Evolutionary conservation across 2,329 filamentous ascomycete genomes (phyloP).

Genomic region (Pseudogymnoascus sp.): DNA sequence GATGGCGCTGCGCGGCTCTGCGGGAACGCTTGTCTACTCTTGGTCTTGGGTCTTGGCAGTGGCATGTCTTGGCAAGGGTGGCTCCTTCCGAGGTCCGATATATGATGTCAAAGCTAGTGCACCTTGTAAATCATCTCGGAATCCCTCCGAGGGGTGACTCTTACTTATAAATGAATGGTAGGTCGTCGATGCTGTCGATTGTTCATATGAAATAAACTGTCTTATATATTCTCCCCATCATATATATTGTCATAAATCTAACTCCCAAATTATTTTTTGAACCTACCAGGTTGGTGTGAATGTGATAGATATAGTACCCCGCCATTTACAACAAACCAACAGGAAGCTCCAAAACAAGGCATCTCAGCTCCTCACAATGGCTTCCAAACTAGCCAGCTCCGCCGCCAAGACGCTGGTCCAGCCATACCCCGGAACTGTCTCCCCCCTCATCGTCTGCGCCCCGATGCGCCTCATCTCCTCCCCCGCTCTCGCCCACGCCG

Average conservation of each 20-base stretch:
- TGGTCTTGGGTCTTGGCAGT: background rate
- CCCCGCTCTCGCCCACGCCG: constrained; percentile 47
- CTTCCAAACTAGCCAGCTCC: background rate
- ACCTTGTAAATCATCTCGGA: background rate
- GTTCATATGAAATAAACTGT: background rate
- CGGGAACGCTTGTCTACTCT: constrained; percentile 9
- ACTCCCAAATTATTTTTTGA: background rate
- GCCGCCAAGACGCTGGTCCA: background rate
- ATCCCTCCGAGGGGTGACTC: background rate
- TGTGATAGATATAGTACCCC: background rate
- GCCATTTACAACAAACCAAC: background rate
- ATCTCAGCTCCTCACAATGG: background rate
- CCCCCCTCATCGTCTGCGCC: constrained; percentile 52
- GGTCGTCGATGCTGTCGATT: background rate
- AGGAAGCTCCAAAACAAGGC: background rate
- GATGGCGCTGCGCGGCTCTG: background rate
- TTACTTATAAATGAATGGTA: background rate
- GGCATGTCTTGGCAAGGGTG: background rate
- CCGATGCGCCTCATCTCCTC: constrained; percentile 61
- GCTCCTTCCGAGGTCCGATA: background rate
- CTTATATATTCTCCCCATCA: background rate
- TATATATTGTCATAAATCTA: background rate
- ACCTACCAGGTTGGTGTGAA: background rate
- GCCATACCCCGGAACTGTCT: constrained; percentile 49
- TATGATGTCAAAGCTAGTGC: background rate